Base-by-base conservation (phyloP, 768 basidiomycete species). In the Leucosporidium yakuticum region DNA sequence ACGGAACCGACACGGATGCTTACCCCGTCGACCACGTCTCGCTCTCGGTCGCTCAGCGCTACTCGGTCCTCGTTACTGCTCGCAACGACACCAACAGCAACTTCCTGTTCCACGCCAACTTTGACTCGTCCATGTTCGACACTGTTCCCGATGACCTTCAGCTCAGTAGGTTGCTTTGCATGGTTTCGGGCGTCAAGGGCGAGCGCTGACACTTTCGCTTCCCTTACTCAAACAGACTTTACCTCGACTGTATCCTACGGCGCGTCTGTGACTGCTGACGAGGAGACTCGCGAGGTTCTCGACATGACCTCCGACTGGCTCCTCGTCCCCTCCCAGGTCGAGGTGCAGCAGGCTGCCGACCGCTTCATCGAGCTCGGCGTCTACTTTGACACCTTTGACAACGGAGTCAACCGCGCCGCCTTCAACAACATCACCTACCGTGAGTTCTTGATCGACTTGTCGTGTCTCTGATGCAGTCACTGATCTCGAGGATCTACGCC, bases 11-110 rank as follows among this genome's bases (percentile, higher is more conserved):
- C 80, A 83, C 87, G 3, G 83, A 89, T 76, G 86, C 87, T 69
- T 88, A 80, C 50, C 83, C 86, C 0, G 86, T 87, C 70, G 88
- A 90, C 76, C 78, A 88, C 48, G 74, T 97, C 60, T 83, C 85
- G 53, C 65, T 97, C 65, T 83, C 90, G 20, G 91, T 88, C 36
- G 93, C 93, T 0, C 95, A 98, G 78, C 86, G 95, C 25, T 96
- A 95, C 79, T 94, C 93, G 0, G 82, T 99, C 50, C 85, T 97
- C 39, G 90, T 99, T 62, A 88, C 87, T 17, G 94, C 95, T 15
- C 85, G 88, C 58, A 94, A 94, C 78, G 89, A 92, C 70, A 88
- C 87, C 0, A 80, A 83, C 34, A 81, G 84, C 27, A 96, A 99
- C 81, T 98, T 87, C 87, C 85, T 85, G 60, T 85, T 99, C 67